phyloP scores from a whole-genome alignment of 768 basidiomycete species.

The Cubamyces lactineus region DNA sequence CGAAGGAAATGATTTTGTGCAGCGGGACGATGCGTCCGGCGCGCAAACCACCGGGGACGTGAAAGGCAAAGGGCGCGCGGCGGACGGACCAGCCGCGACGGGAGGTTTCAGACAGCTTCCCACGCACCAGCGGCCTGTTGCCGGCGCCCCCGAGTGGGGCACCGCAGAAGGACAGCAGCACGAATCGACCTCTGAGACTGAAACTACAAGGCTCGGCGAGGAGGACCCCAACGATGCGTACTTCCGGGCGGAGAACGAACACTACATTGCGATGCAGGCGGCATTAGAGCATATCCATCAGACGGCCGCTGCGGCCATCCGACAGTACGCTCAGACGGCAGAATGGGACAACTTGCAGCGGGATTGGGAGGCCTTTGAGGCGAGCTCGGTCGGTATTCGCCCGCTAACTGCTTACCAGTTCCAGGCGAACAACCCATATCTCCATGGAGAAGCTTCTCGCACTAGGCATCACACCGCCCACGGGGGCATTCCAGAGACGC shows the following conservation, averaged over 20 bases:
- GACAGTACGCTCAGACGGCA: slow-evolving; percentile 27
- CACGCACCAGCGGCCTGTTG: slow-evolving; percentile 15
- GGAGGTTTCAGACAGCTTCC: slow-evolving; percentile 13
- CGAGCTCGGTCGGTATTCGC: slow-evolving; percentile 65
- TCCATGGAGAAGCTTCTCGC: slow-evolving; percentile 58
- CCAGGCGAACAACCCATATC: slow-evolving; percentile 78
- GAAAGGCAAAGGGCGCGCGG: slow-evolving; percentile 67
- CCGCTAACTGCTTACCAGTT: slow-evolving; percentile 67
- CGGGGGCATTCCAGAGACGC: slow-evolving; percentile 30
- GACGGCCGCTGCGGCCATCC: background rate
- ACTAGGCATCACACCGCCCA: slow-evolving; percentile 51
- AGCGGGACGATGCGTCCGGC: slow-evolving; percentile 38
- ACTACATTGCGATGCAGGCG: slow-evolving; percentile 31
- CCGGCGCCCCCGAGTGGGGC: background rate
- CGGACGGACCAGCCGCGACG: slow-evolving; percentile 4
- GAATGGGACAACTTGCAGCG: slow-evolving; percentile 73
- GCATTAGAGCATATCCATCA: slow-evolving; percentile 20
- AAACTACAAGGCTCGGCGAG: slow-evolving; percentile 9
- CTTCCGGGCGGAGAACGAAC: slow-evolving; percentile 40
- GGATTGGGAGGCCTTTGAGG: slow-evolving; percentile 85
- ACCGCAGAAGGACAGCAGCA: background rate
- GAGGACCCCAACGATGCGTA: slow-evolving; percentile 33
- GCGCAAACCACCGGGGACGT: slow-evolving; percentile 41
- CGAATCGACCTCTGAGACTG: background rate
- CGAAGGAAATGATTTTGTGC: slow-evolving; percentile 77